phyloP scores from a whole-genome alignment of 1,284 basidiomycete genomes.

The Apiotrichum montevideense region DNA sequence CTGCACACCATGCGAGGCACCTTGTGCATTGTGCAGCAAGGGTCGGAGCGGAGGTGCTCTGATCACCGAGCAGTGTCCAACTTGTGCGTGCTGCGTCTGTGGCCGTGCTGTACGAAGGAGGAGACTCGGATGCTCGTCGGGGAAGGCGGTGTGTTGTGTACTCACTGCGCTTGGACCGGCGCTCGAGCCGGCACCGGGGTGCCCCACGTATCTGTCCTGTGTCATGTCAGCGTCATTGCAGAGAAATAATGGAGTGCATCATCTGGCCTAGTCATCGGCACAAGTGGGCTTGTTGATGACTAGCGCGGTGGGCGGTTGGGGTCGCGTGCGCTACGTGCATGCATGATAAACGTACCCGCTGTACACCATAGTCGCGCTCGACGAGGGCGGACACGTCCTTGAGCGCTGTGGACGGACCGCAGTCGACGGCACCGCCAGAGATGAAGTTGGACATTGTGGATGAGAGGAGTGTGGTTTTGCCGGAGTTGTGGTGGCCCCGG shows the following conservation, averaged over 20 bases:
- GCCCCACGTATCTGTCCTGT: constrained; percentile 13
- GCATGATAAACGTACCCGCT: constrained; percentile 25
- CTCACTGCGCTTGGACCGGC: constrained; percentile 12
- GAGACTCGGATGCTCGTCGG: background rate
- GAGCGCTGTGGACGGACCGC: constrained; percentile 35
- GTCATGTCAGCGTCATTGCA: background rate
- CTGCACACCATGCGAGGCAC: no score
- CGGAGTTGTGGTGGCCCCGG: no score
- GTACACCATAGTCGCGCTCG: constrained; percentile 35
- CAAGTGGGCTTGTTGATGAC: no score
- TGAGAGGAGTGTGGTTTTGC: background rate
- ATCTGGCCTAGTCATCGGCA: no score
- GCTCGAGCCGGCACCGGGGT: constrained; percentile 3
- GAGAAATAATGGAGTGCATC: no score
- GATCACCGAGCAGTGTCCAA: no score
- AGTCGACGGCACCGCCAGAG: constrained; percentile 31
- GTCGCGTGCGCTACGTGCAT: background rate
- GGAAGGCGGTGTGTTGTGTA: background rate
- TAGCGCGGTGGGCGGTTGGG: no score
- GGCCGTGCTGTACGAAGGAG: no score
- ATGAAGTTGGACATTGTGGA: constrained; percentile 34
- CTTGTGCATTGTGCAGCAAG: no score
- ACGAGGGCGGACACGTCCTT: constrained; percentile 33
- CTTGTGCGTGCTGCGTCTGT: no score
- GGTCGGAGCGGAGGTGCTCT: no score